Conservation (phyloP, 805 yeast species). For the Candida ponderosae region DNA sequence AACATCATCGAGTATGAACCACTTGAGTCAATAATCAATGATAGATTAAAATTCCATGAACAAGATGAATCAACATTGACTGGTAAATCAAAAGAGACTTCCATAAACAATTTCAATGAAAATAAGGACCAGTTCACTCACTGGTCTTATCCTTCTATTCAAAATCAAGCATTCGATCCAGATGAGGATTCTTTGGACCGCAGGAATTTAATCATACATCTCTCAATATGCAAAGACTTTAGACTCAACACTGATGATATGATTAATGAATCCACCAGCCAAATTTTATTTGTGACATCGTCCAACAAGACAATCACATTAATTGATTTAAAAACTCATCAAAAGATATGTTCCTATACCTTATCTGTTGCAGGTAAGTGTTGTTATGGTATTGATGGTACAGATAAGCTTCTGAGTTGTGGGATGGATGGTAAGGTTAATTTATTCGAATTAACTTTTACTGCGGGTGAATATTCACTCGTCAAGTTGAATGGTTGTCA, state of each 20-base stretch:
- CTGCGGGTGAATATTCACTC: conserved; percentile 3
- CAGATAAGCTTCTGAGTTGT: conserved; percentile 27
- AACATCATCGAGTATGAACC: conserved; percentile 19
- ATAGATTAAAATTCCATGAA: conserved; percentile 25
- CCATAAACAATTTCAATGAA: conserved; percentile 3
- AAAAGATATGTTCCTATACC: too few species aligned
- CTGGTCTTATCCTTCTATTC: background rate
- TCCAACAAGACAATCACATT: conserved; percentile 12
- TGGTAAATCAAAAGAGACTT: background rate
- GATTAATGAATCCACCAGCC: conserved; percentile 7
- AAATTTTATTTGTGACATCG: conserved; percentile 9
- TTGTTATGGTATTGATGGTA: conserved; percentile 21
- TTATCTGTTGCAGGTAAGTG: conserved; percentile 23
- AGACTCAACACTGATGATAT: conserved; percentile 11
- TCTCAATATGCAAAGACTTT: conserved; percentile 5
- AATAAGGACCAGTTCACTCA: conserved; percentile 1
- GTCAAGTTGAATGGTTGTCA: conserved; percentile 14
- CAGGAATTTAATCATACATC: conserved; percentile 14
- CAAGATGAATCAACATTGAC: conserved; percentile 4
- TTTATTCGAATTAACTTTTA: conserved; percentile 17
- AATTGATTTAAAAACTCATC: conserved; percentile 8
- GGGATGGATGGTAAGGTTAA: conserved; percentile 47
- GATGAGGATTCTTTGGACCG: too few species aligned
- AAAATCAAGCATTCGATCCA: background rate
- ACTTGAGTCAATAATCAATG: conserved; percentile 31